Percentiles rank a stretch among this genome's conserved stretches.
phyloP scores from a whole-genome alignment of 495 filamentous ascomycete species.

The Neurospora pannonica region DNA sequence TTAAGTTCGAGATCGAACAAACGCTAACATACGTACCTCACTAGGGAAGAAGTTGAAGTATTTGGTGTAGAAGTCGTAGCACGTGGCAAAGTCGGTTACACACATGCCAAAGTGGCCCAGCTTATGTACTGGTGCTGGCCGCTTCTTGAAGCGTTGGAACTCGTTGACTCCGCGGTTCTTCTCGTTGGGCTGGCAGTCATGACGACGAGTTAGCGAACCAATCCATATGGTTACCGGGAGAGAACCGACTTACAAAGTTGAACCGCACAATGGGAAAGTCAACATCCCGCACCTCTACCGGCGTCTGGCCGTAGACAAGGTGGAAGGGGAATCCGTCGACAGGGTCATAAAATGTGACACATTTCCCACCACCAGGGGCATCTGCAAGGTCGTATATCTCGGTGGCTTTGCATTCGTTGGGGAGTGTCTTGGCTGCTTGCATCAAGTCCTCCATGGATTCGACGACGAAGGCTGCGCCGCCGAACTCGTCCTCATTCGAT shows the following conservation, averaged over 20 bases:
- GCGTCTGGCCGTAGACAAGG: conserved; percentile 46
- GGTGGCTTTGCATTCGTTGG: conserved; percentile 31
- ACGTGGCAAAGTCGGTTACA: conserved; percentile 47
- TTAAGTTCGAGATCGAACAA: not conserved
- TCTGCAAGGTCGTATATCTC: conserved; percentile 41
- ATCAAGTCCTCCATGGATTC: conserved; percentile 48
- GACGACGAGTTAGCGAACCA: not conserved
- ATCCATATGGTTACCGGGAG: not conserved
- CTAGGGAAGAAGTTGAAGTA: conserved; percentile 60
- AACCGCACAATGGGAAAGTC: conserved; percentile 37
- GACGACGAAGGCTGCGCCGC: conserved; percentile 45
- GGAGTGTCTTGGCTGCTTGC: conserved; percentile 32
- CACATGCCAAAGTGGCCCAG: conserved; percentile 64
- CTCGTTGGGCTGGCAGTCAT: conserved; percentile 24
- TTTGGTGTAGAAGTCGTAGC: conserved; percentile 52
- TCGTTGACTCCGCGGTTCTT: conserved; percentile 39
- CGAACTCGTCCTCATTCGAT: conserved; percentile 40
- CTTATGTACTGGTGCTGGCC: conserved; percentile 64
- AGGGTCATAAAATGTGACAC: conserved; percentile 49
- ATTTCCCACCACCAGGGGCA: conserved; percentile 49
- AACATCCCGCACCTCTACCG: conserved; percentile 22
- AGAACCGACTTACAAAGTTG: conserved; percentile 24
- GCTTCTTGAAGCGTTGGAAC: conserved; percentile 46
- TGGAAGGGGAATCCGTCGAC: conserved; percentile 51
- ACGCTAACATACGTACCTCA: conserved; percentile 21